A percentile compares a stretch with the other conserved stretches of the same genome.
Evolutionary conservation across 2,329 filamentous ascomycete genomes (phyloP).

Genomic region (Dothidotthia symphoricarpi): DNA sequence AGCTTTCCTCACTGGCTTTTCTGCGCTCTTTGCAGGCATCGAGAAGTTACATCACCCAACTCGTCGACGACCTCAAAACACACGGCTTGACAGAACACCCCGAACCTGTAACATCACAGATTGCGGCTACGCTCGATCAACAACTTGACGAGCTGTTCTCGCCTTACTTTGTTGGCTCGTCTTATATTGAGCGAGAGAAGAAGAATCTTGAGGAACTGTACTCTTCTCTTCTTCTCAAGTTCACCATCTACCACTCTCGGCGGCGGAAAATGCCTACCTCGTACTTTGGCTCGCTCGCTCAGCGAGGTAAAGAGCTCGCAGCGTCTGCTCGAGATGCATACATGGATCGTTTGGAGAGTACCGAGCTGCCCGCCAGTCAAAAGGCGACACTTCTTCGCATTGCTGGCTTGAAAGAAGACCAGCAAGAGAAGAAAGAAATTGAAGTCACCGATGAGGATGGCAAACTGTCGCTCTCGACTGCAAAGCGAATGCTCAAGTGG

Average conservation of each 20-base stretch:
- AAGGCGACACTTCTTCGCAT: conserved; percentile 88
- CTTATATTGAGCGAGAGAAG: conserved; percentile 65
- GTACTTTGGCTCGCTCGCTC: conserved; percentile 88
- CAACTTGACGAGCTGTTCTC: conserved; percentile 66
- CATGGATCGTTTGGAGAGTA: conserved; percentile 81
- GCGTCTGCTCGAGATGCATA: conserved; percentile 88
- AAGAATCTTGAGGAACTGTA: conserved; percentile 75
- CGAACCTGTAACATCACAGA: conserved; percentile 83
- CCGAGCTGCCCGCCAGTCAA: conserved; percentile 82
- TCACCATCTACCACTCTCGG: conserved; percentile 87
- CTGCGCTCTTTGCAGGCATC: conserved; percentile 87
- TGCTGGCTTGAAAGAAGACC: conserved; percentile 74
- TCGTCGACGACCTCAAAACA: conserved; percentile 90
- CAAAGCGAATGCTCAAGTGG: conserved; percentile 99
- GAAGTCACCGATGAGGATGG: conserved; percentile 91
- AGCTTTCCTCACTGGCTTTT: conserved; percentile 88
- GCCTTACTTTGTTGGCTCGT: conserved; percentile 63
- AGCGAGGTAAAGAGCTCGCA: conserved; percentile 84
- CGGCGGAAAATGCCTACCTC: conserved; percentile 85
- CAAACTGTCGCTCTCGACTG: conserved; percentile 73
- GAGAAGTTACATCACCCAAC: conserved; percentile 77
- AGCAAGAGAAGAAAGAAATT: conserved; percentile 77
- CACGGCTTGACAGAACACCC: conserved; percentile 95
- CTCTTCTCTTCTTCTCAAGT: conserved; percentile 92
- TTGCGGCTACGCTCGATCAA: conserved; percentile 67